Conservation (phyloP, 345 rosid species). For the Combretum micranthum region DNA sequence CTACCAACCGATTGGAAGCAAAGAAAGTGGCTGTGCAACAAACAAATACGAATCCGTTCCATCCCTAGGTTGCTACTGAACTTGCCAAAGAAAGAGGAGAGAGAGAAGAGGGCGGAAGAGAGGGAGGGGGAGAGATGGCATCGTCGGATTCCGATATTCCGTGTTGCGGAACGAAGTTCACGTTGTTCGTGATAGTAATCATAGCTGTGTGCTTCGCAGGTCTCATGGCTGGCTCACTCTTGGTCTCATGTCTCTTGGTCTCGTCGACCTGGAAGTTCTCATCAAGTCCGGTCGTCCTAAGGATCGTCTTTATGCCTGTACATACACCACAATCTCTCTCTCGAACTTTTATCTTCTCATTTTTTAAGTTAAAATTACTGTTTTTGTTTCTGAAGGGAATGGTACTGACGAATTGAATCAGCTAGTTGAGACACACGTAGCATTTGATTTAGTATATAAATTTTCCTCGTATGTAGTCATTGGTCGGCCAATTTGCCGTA, state of each 20-base stretch:
- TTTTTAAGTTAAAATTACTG: neutral
- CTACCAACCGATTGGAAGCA: no score
- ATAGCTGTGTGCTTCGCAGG: constrained; percentile 76
- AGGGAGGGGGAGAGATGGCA: constrained; percentile 2
- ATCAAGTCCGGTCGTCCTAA: constrained; percentile 85
- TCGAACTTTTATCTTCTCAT: neutral
- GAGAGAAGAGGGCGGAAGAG: neutral
- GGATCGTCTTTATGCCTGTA: constrained; percentile 80
- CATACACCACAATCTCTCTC: neutral
- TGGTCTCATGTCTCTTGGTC: constrained; percentile 91
- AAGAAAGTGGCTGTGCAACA: no score
- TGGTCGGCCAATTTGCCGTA: no score
- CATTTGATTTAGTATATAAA: no score
- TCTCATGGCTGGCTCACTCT: constrained; percentile 93
- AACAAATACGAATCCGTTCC: no score
- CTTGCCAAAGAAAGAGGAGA: neutral
- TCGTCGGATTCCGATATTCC: constrained; percentile 16
- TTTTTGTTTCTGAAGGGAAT: neutral
- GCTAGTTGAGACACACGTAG: no score
- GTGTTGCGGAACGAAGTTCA: constrained; percentile 53
- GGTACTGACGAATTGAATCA: no score
- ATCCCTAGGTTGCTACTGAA: no score
- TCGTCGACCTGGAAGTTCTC: constrained; percentile 96
- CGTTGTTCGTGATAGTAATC: constrained; percentile 31
- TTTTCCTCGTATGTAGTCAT: no score